Evolutionary conservation across 2,329 filamentous ascomycete species (phyloP).

Genomic region (Scytalidium lignicola): DNA sequence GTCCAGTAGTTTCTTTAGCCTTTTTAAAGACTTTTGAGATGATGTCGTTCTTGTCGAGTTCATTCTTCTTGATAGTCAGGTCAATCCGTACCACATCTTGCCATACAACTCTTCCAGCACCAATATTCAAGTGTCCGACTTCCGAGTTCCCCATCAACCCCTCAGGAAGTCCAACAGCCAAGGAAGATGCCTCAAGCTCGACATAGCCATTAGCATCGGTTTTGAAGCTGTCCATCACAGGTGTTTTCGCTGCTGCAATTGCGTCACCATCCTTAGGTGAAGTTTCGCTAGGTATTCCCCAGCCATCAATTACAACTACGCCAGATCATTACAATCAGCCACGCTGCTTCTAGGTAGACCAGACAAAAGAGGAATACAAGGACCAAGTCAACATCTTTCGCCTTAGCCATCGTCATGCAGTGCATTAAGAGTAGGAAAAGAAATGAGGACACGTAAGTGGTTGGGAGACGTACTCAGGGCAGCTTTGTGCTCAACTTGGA

Average conservation of each 20-base stretch:
- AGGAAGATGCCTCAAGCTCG: slow-evolving; percentile 90
- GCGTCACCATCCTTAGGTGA: slow-evolving; percentile 90
- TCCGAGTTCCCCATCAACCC: slow-evolving; percentile 99
- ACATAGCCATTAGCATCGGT: slow-evolving; percentile 79
- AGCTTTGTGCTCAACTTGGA: slow-evolving; percentile 63
- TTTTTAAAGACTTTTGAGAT: slow-evolving; percentile 60
- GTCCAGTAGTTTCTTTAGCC: slow-evolving; percentile 83
- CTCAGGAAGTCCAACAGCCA: slow-evolving; percentile 92
- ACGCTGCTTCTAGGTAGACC: slow-evolving; percentile 51
- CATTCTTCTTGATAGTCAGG: slow-evolving; percentile 63
- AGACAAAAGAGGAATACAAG: slow-evolving; percentile 47
- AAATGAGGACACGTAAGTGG: slow-evolving; percentile 25
- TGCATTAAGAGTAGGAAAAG: background rate
- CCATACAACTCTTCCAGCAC: slow-evolving; percentile 95
- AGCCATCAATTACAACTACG: slow-evolving; percentile 97
- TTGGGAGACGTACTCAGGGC: slow-evolving; percentile 52
- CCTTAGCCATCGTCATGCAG: background rate
- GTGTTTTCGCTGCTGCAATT: slow-evolving; percentile 88
- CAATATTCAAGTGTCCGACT: slow-evolving; percentile 98
- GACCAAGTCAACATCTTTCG: slow-evolving; percentile 25
- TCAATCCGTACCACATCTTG: slow-evolving; percentile 98
- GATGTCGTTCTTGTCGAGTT: slow-evolving; percentile 29
- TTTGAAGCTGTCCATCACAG: slow-evolving; percentile 89
- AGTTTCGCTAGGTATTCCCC: slow-evolving; percentile 78
- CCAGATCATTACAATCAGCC: slow-evolving; percentile 52